Evolutionary conservation across 2,329 filamentous ascomycete genomes (phyloP).

Genomic region (Colletotrichum magnum): DNA sequence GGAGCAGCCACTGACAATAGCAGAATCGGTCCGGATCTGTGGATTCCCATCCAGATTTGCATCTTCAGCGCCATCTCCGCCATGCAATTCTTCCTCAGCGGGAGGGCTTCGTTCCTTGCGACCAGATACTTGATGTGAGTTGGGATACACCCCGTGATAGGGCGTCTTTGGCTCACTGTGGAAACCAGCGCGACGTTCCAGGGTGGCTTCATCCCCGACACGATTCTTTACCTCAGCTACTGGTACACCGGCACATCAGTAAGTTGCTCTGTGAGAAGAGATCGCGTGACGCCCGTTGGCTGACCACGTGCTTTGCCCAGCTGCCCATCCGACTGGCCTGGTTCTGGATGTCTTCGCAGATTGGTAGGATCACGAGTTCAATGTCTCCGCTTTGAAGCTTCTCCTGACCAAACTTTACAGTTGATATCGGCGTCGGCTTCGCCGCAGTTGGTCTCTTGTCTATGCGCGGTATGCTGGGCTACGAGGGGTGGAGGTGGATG

Average conservation of each 20-base stretch:
- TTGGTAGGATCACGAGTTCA: conserved; percentile 40
- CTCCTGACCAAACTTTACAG: conserved; percentile 24
- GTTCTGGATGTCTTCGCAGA: conserved; percentile 71
- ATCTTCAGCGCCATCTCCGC: conserved; percentile 39
- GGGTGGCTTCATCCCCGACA: conserved; percentile 59
- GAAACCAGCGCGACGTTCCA: conserved; percentile 48
- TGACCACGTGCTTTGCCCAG: conserved; percentile 49
- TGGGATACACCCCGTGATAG: rapidly evolving
- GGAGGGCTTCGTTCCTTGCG: conserved; percentile 55
- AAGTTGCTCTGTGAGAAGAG: background rate
- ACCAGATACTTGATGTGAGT: conserved; percentile 57
- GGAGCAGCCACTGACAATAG: background rate
- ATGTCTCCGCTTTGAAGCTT: background rate
- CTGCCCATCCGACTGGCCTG: conserved; percentile 75
- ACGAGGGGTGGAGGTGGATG: conserved; percentile 71
- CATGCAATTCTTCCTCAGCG: conserved; percentile 50
- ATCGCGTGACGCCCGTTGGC: rapidly evolving
- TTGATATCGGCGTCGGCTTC: conserved; percentile 66
- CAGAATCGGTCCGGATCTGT: conserved; percentile 49
- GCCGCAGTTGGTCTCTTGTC: conserved; percentile 69
- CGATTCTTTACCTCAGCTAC: conserved; percentile 64
- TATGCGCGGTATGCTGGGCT: conserved; percentile 64
- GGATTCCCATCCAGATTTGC: conserved; percentile 47
- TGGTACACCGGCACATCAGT: conserved; percentile 75
- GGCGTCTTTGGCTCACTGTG: background rate